phyloP scores from a whole-genome alignment of 164 flowering plant genomes.

The Akebia trifoliata region DNA sequence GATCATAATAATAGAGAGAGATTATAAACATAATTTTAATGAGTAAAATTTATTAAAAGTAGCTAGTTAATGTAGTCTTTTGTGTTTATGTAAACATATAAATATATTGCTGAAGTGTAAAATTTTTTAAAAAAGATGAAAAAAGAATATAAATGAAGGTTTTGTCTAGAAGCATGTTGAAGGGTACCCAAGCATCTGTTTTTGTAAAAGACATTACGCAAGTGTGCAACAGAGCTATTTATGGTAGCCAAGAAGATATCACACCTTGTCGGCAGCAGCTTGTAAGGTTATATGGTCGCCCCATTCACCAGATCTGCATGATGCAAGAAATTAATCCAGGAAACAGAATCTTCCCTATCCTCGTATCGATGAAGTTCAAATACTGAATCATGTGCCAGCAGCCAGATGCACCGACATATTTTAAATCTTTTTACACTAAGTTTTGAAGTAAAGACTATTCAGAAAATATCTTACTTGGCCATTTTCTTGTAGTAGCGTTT shows the following conservation, averaged over 20 bases:
- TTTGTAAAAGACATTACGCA: not conserved
- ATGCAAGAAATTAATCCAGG: slow-evolving; percentile 15
- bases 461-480: slow-evolving; percentile 25
- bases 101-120: no score
- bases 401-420: not conserved
- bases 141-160: no score
- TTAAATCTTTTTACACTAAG: not conserved
- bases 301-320: slow-evolving; percentile 83
- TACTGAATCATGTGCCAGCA: slow-evolving; percentile 3
- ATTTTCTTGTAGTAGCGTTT: slow-evolving; percentile 33
- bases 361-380: slow-evolving; percentile 31
- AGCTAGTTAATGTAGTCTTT: no score
- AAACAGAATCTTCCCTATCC: slow-evolving; percentile 38
- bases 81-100: no score
- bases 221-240: not conserved
- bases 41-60: no score
- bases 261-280: slow-evolving; percentile 92
- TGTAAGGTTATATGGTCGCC: slow-evolving; percentile 92
- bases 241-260: not conserved
- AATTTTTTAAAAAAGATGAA: no score
- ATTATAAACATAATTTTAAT: no score
- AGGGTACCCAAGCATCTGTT: no score
- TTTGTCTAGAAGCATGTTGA: no score
- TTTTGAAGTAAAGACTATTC: not conserved
- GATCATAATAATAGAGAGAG: no score